Conservation (phyloP, 768 basidiomycete genomes). For the Collybia sp. region DNA sequence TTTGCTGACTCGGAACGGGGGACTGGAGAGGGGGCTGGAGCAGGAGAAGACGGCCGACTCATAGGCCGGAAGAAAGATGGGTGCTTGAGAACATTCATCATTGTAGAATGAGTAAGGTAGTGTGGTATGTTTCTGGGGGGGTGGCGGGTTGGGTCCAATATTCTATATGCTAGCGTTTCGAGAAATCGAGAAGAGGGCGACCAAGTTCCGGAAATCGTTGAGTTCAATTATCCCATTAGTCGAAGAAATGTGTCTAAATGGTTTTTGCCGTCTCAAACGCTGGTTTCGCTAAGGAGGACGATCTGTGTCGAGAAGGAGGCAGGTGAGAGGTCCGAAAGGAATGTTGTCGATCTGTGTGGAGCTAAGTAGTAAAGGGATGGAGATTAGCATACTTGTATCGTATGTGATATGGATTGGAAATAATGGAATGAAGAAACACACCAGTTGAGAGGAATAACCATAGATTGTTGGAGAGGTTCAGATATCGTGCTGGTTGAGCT, state of each 20-base stretch:
- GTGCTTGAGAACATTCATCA: conserved; percentile 66
- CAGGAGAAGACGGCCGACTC: conserved; percentile 61
- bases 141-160: conserved; percentile 13
- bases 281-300: conserved; percentile 64
- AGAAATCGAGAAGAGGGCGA: too few relatives aligned
- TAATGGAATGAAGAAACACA: conserved; percentile 14
- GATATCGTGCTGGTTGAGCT: conserved; percentile 7
- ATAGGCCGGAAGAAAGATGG: conserved; percentile 62
- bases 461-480: conserved; percentile 36
- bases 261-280: too few relatives aligned
- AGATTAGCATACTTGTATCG: conserved; percentile 2
- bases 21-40: conserved; percentile 29
- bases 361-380: conserved; percentile 22
- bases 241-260: conserved; percentile 9
- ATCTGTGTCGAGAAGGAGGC: conserved; percentile 63
- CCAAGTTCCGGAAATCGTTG: conserved; percentile 30
- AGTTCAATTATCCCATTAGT: conserved; percentile 53
- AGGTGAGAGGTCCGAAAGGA: conserved; percentile 59
- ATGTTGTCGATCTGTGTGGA: conserved; percentile 47
- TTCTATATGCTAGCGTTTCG: conserved; percentile 20
- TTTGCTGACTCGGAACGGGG: conserved; percentile 33
- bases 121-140: too few relatives aligned
- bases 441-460: conserved; percentile 42
- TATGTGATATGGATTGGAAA: conserved; percentile 2
- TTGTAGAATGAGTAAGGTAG: conserved; percentile 14